Evolutionary conservation across 352 stramenopile genomes (phyloP).

Genomic region (Phytopythium oedochilum): DNA sequence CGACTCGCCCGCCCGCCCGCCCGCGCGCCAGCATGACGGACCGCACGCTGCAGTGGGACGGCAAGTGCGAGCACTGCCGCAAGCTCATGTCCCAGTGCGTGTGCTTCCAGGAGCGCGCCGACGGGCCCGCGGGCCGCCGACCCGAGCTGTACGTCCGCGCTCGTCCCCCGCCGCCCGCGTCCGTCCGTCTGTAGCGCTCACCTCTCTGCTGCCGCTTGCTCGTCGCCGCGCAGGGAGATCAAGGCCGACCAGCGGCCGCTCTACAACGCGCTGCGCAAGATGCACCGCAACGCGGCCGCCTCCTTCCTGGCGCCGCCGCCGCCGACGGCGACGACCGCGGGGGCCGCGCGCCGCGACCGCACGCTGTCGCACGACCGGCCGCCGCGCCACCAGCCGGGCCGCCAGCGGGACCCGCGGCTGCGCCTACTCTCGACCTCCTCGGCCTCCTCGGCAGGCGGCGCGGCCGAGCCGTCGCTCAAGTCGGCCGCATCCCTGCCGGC

Average conservation of each 20-base stretch:
- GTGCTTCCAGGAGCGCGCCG: slow-evolving; percentile 26
- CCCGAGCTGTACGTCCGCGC: slow-evolving; percentile 16
- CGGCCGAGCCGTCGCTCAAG: not conserved
- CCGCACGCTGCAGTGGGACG: slow-evolving; percentile 23
- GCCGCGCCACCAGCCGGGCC: not conserved
- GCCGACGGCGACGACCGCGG: not conserved
- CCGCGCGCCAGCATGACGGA: slow-evolving; percentile 2
- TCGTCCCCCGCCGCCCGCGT: not conserved
- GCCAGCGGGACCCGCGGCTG: not conserved
- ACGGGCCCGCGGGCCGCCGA: slow-evolving; percentile 2
- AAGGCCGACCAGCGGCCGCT: slow-evolving; percentile 21
- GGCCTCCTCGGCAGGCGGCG: not conserved
- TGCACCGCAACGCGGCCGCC: slow-evolving; percentile 20
- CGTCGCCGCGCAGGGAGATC: not conserved
- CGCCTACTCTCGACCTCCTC: not conserved
- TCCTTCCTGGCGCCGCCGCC: slow-evolving; percentile 1
- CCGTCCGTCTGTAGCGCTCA: slow-evolving; percentile 1
- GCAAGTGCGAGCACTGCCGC: slow-evolving; percentile 32
- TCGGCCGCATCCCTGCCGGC: not conserved
- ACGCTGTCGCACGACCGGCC: slow-evolving; percentile 4
- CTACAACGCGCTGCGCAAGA: slow-evolving; percentile 36
- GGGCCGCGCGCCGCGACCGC: not conserved
- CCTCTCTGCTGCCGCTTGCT: not conserved
- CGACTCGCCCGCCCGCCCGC: not conserved
- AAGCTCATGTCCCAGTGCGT: slow-evolving; percentile 39